Conservation (phyloP, 495 filamentous ascomycete genomes). For the Opeltia flavorubescens region DNA sequence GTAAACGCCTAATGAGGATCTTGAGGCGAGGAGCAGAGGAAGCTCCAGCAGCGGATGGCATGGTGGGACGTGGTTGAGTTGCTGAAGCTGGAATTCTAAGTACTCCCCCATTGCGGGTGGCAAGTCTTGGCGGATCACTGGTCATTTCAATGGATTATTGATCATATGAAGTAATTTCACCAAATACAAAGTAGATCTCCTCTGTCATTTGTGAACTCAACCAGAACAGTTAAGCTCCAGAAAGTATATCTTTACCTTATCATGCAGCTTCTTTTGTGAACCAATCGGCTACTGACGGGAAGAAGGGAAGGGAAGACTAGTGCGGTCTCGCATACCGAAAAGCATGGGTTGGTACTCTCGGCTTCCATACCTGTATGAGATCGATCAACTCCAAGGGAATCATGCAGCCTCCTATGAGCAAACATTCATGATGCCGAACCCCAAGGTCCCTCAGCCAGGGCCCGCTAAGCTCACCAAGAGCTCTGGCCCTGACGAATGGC, state of each 20-base stretch:
- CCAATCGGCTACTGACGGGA: slow-evolving; percentile 3
- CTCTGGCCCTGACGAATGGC: slow-evolving; percentile 90
- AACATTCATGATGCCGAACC: slow-evolving; percentile 26
- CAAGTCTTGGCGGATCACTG: not conserved
- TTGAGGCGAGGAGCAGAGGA: slow-evolving; percentile 57
- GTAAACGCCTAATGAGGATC: slow-evolving; percentile 69
- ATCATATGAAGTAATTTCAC: no score
- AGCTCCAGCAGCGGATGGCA: slow-evolving; percentile 38
- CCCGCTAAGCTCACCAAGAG: slow-evolving; percentile 69
- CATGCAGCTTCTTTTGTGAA: not conserved
- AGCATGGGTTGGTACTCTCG: not conserved
- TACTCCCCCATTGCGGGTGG: slow-evolving; percentile 28
- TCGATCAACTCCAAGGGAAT: not conserved
- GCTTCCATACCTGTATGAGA: no score
- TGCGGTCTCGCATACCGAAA: no score
- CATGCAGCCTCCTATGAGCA: not conserved
- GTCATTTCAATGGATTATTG: no score
- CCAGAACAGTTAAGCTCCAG: no score
- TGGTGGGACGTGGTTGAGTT: slow-evolving; percentile 41
- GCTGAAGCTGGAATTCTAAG: slow-evolving; percentile 43
- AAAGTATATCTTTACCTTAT: no score
- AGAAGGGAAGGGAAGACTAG: no score
- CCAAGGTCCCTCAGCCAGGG: slow-evolving; percentile 70
- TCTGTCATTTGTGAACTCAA: no score
- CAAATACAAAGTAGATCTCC: no score